phyloP scores from a whole-genome alignment of 306 rosid genomes.

The Abrus precatorius region DNA sequence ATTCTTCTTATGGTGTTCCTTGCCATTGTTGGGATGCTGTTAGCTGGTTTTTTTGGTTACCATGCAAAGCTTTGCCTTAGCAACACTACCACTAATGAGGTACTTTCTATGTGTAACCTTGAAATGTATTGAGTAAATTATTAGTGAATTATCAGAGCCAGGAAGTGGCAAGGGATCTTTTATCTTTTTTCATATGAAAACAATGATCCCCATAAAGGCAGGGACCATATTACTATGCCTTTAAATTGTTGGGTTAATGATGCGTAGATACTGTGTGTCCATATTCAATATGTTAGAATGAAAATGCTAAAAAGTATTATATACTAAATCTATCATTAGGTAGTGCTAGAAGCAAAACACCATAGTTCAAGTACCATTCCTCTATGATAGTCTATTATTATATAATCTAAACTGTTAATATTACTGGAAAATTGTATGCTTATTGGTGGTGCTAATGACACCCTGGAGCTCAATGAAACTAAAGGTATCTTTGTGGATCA shows the following conservation, averaged over 20 bases:
- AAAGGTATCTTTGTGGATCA: constrained; percentile 44
- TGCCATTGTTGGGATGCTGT: constrained; percentile 72
- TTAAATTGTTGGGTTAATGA: constrained; percentile 14
- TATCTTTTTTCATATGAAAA: constrained; percentile 11
- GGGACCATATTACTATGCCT: background rate
- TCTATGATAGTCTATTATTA: constrained; percentile 12
- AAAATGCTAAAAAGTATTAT: background rate
- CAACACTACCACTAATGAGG: constrained; percentile 98
- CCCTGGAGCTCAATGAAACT: constrained; percentile 39
- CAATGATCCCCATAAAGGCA: constrained; percentile 2
- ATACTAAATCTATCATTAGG: constrained; percentile 1
- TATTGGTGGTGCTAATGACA: background rate
- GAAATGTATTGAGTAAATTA: constrained; percentile 18
- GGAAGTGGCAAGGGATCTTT: background rate
- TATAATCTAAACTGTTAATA: background rate
- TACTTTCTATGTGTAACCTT: constrained; percentile 46
- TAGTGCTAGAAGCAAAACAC: constrained; percentile 23
- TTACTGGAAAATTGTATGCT: constrained; percentile 22
- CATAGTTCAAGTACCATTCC: constrained; percentile 11
- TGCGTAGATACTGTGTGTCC: background rate
- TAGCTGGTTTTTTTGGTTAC: constrained; percentile 88
- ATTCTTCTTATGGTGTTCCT: constrained; percentile 85
- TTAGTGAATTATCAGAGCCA: constrained; percentile 7
- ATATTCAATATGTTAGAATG: background rate
- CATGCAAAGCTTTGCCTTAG: constrained; percentile 90